These are phyloP conservation scores for Reutealis trisperma DNA, from an alignment of 345 rosid genomes.

Conservation along the genomic window DNA sequence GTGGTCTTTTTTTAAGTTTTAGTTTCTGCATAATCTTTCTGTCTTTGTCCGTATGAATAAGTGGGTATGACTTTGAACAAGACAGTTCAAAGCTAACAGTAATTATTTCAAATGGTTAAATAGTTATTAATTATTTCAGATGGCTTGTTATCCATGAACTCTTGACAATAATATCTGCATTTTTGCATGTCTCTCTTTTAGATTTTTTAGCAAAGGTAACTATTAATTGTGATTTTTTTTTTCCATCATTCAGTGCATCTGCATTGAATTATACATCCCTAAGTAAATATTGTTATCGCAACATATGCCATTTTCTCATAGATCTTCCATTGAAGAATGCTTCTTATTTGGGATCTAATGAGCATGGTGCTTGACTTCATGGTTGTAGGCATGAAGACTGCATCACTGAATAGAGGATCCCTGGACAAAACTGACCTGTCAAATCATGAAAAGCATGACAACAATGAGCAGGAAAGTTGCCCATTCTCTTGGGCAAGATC, in stretches of 20 bases:
- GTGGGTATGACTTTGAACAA: not conserved
- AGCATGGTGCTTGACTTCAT: constrained; percentile 19
- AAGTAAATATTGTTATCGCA: not conserved
- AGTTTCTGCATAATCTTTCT: not conserved
- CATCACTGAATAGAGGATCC: constrained; percentile 40
- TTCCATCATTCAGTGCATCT: not conserved
- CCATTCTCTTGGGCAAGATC: constrained; percentile 98
- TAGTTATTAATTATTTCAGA: not conserved
- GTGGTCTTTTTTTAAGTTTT: not conserved
- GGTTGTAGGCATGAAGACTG: constrained; percentile 51
- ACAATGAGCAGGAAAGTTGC: constrained; percentile 67
- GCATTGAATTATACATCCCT: not conserved
- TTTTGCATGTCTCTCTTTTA: not conserved
- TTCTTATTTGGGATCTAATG: constrained; percentile 12
- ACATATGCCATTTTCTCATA: not conserved
- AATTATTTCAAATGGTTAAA: not conserved
- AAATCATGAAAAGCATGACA: constrained; percentile 49
- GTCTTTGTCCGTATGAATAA: not conserved
- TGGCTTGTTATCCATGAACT: not conserved
- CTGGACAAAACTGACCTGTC: constrained; percentile 43
- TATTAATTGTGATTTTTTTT: not conserved
- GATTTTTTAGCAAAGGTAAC: not conserved
- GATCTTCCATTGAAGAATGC: not conserved
- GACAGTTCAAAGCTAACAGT: no score
- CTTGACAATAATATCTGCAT: not conserved